Percentiles rank a stretch among this genome's conserved stretches.
Evolutionary conservation across 2,329 filamentous ascomycete species (phyloP).

Genomic region (Penicillium crustosum): DNA sequence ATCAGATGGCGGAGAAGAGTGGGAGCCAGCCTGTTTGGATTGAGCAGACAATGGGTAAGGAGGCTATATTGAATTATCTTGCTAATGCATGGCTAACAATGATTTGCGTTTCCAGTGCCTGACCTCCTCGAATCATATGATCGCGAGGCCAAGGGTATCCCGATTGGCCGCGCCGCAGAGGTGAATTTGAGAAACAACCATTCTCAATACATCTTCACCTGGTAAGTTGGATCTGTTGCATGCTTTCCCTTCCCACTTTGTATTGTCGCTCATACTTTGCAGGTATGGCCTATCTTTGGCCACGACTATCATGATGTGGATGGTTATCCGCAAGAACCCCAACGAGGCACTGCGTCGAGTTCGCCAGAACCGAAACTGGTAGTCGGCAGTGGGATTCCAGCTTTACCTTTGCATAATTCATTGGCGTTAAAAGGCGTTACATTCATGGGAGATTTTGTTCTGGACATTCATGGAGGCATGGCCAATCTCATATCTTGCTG

Average conservation of each 20-base stretch:
- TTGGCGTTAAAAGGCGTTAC: conserved; percentile 40
- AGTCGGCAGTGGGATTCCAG: conserved; percentile 26
- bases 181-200: conserved; percentile 96
- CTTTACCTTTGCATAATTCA: conserved; percentile 14
- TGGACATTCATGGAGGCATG: conserved; percentile 36
- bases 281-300: conserved; percentile 85
- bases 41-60: conserved; percentile 86
- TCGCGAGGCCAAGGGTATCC: conserved; percentile 76
- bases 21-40: conserved; percentile 90
- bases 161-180: conserved; percentile 82
- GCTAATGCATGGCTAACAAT: conserved; percentile 16
- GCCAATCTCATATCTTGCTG: conserved; percentile 68
- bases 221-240: conserved; percentile 59
- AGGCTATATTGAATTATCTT: conserved; percentile 10
- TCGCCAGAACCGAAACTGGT: conserved; percentile 75
- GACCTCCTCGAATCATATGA: conserved; percentile 75
- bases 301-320: conserved; percentile 93
- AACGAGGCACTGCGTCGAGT: conserved; percentile 71
- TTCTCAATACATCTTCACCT: conserved; percentile 97
- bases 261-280: conserved; percentile 25
- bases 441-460: conserved; percentile 12
- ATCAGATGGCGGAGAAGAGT: conserved; percentile 80
- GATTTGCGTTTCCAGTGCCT: conserved; percentile 57
- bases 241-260: not conserved
- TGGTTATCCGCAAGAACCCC: conserved; percentile 86